phyloP scores from a whole-genome alignment of 345 rosid genomes.

The Eucalyptus sp. region DNA sequence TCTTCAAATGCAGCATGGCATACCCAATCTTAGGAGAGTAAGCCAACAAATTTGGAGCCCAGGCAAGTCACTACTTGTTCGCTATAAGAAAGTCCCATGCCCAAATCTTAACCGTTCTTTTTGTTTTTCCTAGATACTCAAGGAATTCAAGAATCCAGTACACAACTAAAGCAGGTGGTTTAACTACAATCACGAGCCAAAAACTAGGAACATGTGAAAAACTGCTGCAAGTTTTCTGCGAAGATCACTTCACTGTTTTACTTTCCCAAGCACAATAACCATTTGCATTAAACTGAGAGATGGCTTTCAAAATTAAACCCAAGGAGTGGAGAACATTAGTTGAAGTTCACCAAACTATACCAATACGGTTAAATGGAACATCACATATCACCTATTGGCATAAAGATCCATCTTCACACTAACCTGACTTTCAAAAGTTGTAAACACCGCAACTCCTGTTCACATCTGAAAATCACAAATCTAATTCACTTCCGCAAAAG shows the following conservation, averaged over 20 bases:
- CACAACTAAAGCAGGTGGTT: neutral
- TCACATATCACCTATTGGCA: neutral
- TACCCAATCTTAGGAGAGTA: neutral
- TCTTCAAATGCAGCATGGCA: neutral
- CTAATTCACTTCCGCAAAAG: neutral
- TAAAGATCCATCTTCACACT: neutral
- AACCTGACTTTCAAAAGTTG: neutral
- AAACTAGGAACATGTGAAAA: neutral
- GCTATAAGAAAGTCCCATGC: neutral
- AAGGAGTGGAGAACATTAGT: too few relatives aligned
- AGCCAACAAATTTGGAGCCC: neutral
- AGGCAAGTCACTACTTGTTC: neutral
- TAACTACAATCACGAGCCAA: neutral
- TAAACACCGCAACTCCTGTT: neutral
- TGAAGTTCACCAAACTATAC: too few relatives aligned
- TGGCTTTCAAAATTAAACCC: too few relatives aligned
- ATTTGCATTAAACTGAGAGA: neutral
- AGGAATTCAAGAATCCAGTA: neutral
- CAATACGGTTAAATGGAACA: too few relatives aligned
- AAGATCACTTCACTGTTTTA: neutral
- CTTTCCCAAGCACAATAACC: neutral
- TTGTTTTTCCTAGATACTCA: neutral
- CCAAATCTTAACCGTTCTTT: neutral
- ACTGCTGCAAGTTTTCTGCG: neutral
- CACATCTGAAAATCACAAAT: neutral